Conservation (phyloP, 192 early-diverging fungal species). For the Thamnidium elegans region DNA sequence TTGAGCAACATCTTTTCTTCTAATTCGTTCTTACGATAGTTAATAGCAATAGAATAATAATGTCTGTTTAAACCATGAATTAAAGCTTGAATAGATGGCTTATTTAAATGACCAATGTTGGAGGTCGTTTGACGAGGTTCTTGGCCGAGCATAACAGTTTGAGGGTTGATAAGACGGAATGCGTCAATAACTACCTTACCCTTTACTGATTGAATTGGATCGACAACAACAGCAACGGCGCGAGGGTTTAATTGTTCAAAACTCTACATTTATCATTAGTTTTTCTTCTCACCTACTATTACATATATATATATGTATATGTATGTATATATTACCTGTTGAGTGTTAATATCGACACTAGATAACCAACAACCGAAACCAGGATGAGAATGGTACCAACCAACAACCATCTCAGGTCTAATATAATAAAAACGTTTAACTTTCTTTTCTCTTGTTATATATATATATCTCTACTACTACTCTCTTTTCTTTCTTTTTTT, state of each 20-base stretch:
- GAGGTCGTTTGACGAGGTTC: slow-evolving; percentile 98
- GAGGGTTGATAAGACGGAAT: slow-evolving; percentile 94
- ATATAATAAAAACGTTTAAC: neutral
- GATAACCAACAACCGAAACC: slow-evolving; percentile 99
- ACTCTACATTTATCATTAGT: slow-evolving; percentile 44
- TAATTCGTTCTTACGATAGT: slow-evolving; percentile 99
- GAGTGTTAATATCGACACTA: slow-evolving; percentile 98
- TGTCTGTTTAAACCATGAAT: slow-evolving; percentile 98
- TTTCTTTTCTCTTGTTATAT: neutral
- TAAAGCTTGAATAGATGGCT: slow-evolving; percentile 95
- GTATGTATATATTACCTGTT: slow-evolving; percentile 64
- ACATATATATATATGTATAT: no score
- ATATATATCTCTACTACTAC: neutral
- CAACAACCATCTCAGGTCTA: slow-evolving; percentile 97
- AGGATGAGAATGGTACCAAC: slow-evolving; percentile 99
- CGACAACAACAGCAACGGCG: slow-evolving; percentile 97
- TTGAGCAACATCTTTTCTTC: slow-evolving; percentile 99
- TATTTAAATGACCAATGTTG: slow-evolving; percentile 97
- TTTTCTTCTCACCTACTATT: neutral
- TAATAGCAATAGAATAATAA: slow-evolving; percentile 99
- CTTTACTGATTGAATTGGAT: slow-evolving; percentile 99
- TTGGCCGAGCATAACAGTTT: slow-evolving; percentile 77
- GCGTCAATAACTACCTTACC: slow-evolving; percentile 99
- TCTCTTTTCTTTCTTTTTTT: no score
- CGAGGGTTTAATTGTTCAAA: slow-evolving; percentile 93